Conservation (phyloP, 352 stramenopile species). For the Saprolegnia diclina region DNA sequence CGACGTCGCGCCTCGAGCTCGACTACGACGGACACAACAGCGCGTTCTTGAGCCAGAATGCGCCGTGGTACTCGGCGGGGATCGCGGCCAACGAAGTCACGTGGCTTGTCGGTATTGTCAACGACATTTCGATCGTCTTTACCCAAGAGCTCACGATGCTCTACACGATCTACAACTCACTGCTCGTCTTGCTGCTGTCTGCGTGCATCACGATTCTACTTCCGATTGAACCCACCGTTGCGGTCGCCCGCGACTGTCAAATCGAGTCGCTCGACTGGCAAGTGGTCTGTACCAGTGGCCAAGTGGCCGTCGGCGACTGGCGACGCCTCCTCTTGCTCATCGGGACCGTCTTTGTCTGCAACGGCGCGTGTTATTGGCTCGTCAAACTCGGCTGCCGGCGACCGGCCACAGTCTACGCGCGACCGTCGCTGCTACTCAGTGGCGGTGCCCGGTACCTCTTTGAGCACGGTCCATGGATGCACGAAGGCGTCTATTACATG, state of each 20-base stretch:
- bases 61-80: not conserved
- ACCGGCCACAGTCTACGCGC: no score
- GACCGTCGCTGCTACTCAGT: not conserved
- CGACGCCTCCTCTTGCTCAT: not conserved
- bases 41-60: not conserved
- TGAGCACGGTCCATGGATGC: not conserved
- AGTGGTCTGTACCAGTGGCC: conserved; percentile 1
- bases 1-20: not conserved
- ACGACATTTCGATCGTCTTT: conserved; percentile 11
- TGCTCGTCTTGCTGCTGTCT: conserved; percentile 9
- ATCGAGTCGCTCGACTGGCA: not conserved
- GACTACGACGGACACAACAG: not conserved
- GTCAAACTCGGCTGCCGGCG: not conserved
- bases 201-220: not conserved
- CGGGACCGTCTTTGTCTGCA: not conserved
- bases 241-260: not conserved
- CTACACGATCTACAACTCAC: not conserved
- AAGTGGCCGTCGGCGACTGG: not conserved
- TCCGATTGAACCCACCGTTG: not conserved
- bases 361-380: conserved; percentile 6
- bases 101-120: conserved; percentile 20
- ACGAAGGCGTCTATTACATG: conserved; percentile 8
- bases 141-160: conserved; percentile 7
- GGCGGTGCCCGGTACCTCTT: conserved; percentile 7
- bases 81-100: conserved; percentile 22